Percentiles rank a stretch among this genome's conserved stretches.
Conservation (phyloP, 2,329 filamentous ascomycete genomes). For the Alternaria triticimaculans region DNA sequence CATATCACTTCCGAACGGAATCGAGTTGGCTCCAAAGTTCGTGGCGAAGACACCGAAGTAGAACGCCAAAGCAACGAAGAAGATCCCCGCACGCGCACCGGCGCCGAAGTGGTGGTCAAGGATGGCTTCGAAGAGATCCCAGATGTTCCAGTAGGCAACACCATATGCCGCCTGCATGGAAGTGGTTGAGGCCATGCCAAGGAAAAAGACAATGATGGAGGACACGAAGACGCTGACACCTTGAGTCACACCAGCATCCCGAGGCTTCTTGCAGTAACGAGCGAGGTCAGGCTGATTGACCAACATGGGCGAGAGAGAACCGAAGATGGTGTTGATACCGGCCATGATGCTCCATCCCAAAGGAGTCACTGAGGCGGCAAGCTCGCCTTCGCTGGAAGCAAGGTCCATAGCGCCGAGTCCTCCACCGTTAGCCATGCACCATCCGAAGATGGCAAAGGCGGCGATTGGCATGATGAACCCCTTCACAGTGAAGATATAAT, state of each 20-base stretch:
- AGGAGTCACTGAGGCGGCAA: conserved; percentile 13
- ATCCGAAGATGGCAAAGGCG: conserved; percentile 45
- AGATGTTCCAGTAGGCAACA: conserved; percentile 54
- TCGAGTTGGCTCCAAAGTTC: conserved; percentile 52
- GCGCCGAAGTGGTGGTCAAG: conserved; percentile 51
- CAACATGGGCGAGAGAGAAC: conserved; percentile 50
- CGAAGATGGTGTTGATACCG: conserved; percentile 53
- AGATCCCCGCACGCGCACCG: conserved; percentile 49
- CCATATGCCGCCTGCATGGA: conserved; percentile 47
- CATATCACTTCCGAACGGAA: conserved; percentile 53
- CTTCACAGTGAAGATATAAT: conserved; percentile 34
- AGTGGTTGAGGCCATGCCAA: conserved; percentile 50
- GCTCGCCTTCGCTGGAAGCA: conserved; percentile 7
- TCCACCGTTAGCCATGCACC: conserved; percentile 44
- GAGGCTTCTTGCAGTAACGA: conserved; percentile 47
- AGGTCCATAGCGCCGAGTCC: conserved; percentile 31
- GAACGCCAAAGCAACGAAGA: conserved; percentile 48
- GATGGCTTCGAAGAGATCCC: conserved; percentile 55
- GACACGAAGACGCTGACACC: conserved; percentile 48
- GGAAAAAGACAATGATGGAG: conserved; percentile 51
- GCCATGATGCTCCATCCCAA: conserved; percentile 50
- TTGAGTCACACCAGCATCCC: conserved; percentile 40
- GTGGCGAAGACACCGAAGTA: conserved; percentile 53
- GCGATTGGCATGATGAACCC: conserved; percentile 44
- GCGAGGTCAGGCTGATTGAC: conserved; percentile 54